A percentile compares a stretch with the other conserved stretches of the same genome.
These are phyloP conservation scores for Pelargonium fulgidum DNA, from an alignment of 441 rosid genomes.

Conservation along the genomic window DNA sequence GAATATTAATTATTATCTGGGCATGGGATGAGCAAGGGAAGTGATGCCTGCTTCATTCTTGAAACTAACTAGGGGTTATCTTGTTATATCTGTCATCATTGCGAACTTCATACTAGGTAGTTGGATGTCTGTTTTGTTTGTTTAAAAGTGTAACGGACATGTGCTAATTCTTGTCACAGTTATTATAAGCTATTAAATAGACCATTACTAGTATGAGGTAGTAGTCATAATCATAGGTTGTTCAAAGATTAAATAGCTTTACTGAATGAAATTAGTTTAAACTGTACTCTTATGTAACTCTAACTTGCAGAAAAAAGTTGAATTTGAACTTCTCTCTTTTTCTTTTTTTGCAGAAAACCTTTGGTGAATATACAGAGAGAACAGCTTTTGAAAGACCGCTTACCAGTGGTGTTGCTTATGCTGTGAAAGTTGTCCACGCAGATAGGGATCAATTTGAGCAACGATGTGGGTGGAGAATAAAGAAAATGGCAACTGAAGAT, in stretches of 20 bases:
- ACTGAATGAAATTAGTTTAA: slow-evolving; percentile 4
- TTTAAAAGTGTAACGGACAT: background rate
- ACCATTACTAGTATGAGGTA: background rate
- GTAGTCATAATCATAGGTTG: background rate
- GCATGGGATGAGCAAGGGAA: background rate
- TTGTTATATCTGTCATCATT: background rate
- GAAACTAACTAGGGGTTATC: background rate
- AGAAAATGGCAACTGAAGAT: slow-evolving; percentile 86
- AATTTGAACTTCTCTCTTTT: slow-evolving; percentile 9
- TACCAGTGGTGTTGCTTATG: slow-evolving; percentile 98
- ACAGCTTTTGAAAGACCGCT: slow-evolving; percentile 96
- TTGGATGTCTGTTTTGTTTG: background rate
- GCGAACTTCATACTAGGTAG: background rate
- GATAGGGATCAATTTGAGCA: slow-evolving; percentile 81
- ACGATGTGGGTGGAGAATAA: slow-evolving; percentile 66
- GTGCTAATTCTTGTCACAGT: too few relatives aligned
- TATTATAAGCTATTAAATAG: background rate
- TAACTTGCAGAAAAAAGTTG: slow-evolving; percentile 11
- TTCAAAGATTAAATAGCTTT: slow-evolving; percentile 1
- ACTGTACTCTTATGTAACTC: background rate
- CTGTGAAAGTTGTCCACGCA: slow-evolving; percentile 78
- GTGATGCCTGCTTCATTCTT: background rate
- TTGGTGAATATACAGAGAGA: slow-evolving; percentile 87
- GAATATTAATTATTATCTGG: background rate
- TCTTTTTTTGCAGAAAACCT: slow-evolving; percentile 56